A percentile compares a stretch with the other conserved stretches of the same genome.
Conservation (phyloP, 169 alveolate species). For the Plasmodium sp. region DNA sequence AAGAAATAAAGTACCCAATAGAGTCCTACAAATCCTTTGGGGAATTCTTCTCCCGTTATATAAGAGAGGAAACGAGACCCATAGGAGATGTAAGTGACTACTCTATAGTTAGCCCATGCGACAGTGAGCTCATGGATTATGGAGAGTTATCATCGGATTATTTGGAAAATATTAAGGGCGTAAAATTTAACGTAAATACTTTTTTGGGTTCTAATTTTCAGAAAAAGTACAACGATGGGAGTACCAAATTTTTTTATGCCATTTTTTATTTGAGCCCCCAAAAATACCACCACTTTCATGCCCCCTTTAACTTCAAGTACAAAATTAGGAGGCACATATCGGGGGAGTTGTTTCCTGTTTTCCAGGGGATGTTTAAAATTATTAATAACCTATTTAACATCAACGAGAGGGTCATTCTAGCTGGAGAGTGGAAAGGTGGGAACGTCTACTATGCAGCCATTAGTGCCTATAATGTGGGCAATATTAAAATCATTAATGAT, state of each 20-base stretch:
- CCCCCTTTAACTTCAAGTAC: conserved; percentile 66
- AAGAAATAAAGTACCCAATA: conserved; percentile 66
- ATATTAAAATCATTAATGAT: conserved; percentile 34
- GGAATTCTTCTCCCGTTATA: conserved; percentile 53
- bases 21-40: conserved; percentile 58
- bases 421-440: conserved; percentile 71
- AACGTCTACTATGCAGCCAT: conserved; percentile 44
- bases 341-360: conserved; percentile 61
- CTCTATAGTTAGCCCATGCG: conserved; percentile 57
- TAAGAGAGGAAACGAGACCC: conserved; percentile 66
- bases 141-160: conserved; percentile 53
- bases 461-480: conserved; percentile 69
- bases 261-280: conserved; percentile 58
- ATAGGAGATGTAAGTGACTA: conserved; percentile 46
- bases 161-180: conserved; percentile 28
- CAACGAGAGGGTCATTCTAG: conserved; percentile 52
- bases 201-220: conserved; percentile 52
- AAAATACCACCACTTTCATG: conserved; percentile 71
- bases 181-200: conserved; percentile 23
- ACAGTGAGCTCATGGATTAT: conserved; percentile 38
- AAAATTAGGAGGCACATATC: conserved; percentile 68
- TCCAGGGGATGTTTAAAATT: conserved; percentile 42
- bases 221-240: conserved; percentile 43
- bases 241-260: conserved; percentile 56
- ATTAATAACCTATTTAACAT: conserved; percentile 42